Percentiles rank a stretch among this genome's conserved stretches.
phyloP scores from a whole-genome alignment of 805 yeast species.

The Kazachstania viticola region DNA sequence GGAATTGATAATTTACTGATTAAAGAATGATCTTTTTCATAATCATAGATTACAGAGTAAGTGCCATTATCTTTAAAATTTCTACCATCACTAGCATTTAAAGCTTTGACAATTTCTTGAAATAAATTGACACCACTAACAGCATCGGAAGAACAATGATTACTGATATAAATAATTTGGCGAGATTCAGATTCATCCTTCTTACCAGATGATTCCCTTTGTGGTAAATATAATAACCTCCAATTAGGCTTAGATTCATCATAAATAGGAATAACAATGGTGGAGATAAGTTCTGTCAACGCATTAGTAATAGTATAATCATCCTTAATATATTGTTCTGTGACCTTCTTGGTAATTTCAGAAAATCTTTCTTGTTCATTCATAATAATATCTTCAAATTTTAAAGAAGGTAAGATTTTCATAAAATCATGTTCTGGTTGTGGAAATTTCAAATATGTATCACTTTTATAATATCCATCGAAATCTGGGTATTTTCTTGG shows the following conservation, averaged over 20 bases:
- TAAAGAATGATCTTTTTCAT: conserved; percentile 6
- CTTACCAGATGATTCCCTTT: background rate
- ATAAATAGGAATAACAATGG: conserved; percentile 10
- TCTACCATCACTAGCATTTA: conserved; percentile 2
- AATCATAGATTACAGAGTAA: conserved; percentile 6
- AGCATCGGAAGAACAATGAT: conserved; percentile 20
- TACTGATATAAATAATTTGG: conserved; percentile 12
- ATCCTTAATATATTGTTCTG: conserved; percentile 6
- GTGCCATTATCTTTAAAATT: background rate
- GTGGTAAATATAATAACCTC: conserved; percentile 14
- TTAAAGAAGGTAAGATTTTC: conserved; percentile 9
- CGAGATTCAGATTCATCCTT: background rate
- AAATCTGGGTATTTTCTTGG: conserved; percentile 11
- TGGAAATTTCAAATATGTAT: conserved; percentile 12
- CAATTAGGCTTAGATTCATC: conserved; percentile 14
- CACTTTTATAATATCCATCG: conserved; percentile 11
- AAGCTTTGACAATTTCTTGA: conserved; percentile 9
- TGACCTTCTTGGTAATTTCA: conserved; percentile 4
- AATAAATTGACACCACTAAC: conserved; percentile 14
- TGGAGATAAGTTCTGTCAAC: conserved; percentile 8
- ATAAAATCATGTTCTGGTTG: conserved; percentile 17
- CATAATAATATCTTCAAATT: conserved; percentile 12
- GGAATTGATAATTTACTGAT: conserved; percentile 13
- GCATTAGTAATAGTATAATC: conserved; percentile 6
- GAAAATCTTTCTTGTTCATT: conserved; percentile 14